Evolutionary conservation across 495 filamentous ascomycete species (phyloP), one percentile per base, ranked within the genome.

Genomic region (Apodospora peruviana): DNA sequence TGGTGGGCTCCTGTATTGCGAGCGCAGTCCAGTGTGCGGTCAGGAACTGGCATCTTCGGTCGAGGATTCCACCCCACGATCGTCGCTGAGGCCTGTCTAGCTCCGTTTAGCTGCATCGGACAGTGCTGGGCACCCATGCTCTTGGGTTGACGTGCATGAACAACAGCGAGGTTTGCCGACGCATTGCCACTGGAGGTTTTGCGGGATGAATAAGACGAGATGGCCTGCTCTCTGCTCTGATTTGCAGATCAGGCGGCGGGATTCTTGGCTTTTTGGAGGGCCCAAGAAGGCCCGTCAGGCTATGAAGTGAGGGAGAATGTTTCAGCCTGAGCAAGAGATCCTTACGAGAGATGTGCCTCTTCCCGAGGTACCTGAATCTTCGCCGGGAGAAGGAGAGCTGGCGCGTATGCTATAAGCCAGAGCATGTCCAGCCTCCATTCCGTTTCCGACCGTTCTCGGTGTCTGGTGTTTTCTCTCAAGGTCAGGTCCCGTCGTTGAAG

Each of bases 251-350:
- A 21, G 32, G n/a, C 47, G n/a, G n/a, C n/a, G n/a, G n/a, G n/a
- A n/a, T n/a, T n/a, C n/a, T n/a, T n/a, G n/a, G n/a, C n/a, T 20
- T 40, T 32, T 40, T 9, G 22, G 35, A 37, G 23, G 41, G 36
- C 23, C 35, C 36, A 23, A 51, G 34, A 51, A 20, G 43, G 16
- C 14, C 18, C 43, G 20, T 43, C 22, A 42, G 43, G 52, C 43
- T n/a, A n/a, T n/a, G n/a, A n/a, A n/a, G n/a, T n/a, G n/a, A 55
- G 42, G 40, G 38, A 34, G 19, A 36, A 32, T 39, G 55, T 58
- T 58, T 58, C 55, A 58, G 51, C 21, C 32, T 58, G 55, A 37
- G 47, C 47, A 50, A 47, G 32, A 43, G 19, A 43, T 43, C 40
- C 20, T 32, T 7, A 32, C 10, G 21, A 25, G 16, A 23, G 27